Conservation (phyloP, 352 stramenopile genomes). For the Globisporangium uncinulatum region DNA sequence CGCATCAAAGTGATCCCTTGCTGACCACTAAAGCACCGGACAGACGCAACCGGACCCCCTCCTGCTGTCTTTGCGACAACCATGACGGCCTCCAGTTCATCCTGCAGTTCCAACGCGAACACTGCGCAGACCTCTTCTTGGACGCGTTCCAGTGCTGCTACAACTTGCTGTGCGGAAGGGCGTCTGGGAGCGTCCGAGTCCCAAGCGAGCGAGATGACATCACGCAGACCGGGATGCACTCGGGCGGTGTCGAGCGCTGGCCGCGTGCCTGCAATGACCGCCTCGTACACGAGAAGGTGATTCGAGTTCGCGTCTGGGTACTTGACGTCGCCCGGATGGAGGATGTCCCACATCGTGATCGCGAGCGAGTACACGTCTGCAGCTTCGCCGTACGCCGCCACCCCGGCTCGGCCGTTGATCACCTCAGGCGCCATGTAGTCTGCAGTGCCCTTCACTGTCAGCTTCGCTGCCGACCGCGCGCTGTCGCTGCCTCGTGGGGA, state of each 20-base stretch:
- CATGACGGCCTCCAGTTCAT: conserved; percentile 11
- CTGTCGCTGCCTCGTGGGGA: not conserved
- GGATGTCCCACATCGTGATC: conserved; percentile 53
- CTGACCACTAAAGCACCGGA: conserved; percentile 20
- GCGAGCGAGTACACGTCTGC: conserved; percentile 46
- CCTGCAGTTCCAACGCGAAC: conserved; percentile 21
- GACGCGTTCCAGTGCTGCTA: conserved; percentile 22
- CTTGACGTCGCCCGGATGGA: conserved; percentile 23
- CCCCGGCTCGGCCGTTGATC: conserved; percentile 24
- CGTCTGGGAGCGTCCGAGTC: conserved; percentile 15
- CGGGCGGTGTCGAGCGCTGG: conserved; percentile 15
- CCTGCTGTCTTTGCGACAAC: conserved; percentile 2
- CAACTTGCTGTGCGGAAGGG: conserved; percentile 19
- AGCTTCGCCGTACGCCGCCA: conserved; percentile 28
- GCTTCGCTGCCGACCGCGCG: not conserved
- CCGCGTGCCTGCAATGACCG: conserved; percentile 22
- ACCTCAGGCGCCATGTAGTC: conserved; percentile 61
- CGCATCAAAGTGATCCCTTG: conserved; percentile 15
- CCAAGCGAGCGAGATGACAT: conserved; percentile 25
- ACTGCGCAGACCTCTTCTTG: conserved; percentile 19
- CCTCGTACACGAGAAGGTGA: conserved; percentile 23
- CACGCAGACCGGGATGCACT: conserved; percentile 17
- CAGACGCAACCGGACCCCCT: conserved; percentile 1
- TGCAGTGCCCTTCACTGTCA: conserved; percentile 25
- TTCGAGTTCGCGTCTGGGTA: conserved; percentile 17